Evolutionary conservation across 2,329 filamentous ascomycete species (phyloP).

Genomic region (Aspergillus hiratsukae): DNA sequence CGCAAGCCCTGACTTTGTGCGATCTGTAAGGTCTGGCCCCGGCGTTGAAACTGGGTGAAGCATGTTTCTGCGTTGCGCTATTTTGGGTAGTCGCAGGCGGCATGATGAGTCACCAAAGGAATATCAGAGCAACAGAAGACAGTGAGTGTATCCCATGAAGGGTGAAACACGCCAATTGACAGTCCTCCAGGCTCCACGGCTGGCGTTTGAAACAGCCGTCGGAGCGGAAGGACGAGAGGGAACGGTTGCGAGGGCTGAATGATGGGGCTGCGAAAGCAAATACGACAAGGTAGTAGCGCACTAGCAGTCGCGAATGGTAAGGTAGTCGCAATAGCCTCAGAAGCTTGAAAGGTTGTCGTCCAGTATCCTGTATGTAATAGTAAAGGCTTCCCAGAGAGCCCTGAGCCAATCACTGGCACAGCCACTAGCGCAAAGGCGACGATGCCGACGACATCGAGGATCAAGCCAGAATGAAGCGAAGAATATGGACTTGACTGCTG

Average conservation of each 20-base stretch:
- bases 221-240: not conserved
- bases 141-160: not conserved
- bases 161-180: not conserved
- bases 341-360: not conserved
- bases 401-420: not conserved
- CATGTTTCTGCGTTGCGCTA: conserved; percentile 29
- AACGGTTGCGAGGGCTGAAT: not conserved
- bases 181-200: not conserved
- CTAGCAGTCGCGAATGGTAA: not conserved
- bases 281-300: not conserved
- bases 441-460: not conserved
- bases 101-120: conserved; percentile 24
- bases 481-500: not conserved
- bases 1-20: conserved; percentile 58
- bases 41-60: conserved; percentile 36
- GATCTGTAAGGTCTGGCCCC: conserved; percentile 56
- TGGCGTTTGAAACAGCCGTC: conserved; percentile 1
- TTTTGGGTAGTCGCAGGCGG: conserved; percentile 26
- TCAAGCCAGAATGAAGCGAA: not conserved
- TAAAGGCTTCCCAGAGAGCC: not conserved
- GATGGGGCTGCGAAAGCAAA: not conserved
- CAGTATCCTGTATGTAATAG: not conserved
- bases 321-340: not conserved
- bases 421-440: not conserved
- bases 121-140: not conserved